Evolutionary conservation across 148 eudicot genomes (phyloP), one percentile per base, ranked within the genome.

Genomic region (Agrostemma githago): DNA sequence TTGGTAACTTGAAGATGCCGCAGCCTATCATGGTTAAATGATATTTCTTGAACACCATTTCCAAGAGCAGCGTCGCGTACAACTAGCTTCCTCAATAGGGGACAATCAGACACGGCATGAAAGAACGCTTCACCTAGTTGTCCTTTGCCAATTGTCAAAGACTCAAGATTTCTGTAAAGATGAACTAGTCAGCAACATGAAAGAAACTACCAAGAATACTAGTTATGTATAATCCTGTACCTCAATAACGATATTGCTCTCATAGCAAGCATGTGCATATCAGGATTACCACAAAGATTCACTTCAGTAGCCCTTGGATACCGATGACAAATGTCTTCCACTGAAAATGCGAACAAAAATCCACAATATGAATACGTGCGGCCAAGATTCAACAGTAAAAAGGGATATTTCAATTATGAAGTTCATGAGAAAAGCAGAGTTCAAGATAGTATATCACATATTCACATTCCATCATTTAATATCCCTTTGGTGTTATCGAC

Each of bases 301-400:
- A 92, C 89, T 82, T 85, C 82, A 44, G 84, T 89, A 15, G 96
- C 96, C 81, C 89, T 94, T 56, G 97, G 97, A 79, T 91, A 94
- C 1, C 97, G 90, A 40, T 57, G 89, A 79, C 97, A 94, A 80
- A 94, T 88, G 73, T 92, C 93, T 82, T 92, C 98, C 83, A 94
- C 97, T 94, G 83, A 79, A 78, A 34, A 71, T 17, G 20, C 58
- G 72, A 40, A 66, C 67, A 51, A 40, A 65, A 44, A 8, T 20
- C 8, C 42, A 39, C 34, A 62, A 37, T 3, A 58, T 44, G 2
- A 39, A 26, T 74, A 21, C 19, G n/a, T 26, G n/a, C 41, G 2
- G 37, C 19, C 17, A 42, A 62, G 48, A 3, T 12, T 41, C 38
- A 59, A 12, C 10, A 15, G 66, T 53, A 40, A 70, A 38, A 2